Conservation (phyloP, 148 eudicot species). For the Amaranthus hypochondriacus region DNA sequence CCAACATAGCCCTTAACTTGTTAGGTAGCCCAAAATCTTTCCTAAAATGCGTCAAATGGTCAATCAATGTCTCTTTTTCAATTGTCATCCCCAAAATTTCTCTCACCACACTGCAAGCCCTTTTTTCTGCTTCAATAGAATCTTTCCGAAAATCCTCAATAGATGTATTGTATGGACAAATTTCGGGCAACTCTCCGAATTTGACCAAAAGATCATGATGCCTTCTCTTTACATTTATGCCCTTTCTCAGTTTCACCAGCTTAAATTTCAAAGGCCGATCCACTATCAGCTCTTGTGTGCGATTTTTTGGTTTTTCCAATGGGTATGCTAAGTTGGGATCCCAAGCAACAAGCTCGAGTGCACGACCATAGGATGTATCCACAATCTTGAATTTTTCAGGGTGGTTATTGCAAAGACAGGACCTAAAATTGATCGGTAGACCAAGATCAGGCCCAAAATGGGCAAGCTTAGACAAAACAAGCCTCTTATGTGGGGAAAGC, state of each 20-base stretch:
- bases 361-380: constrained; percentile 92
- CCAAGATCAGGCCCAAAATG: constrained; percentile 89
- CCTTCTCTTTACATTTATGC: constrained; percentile 55
- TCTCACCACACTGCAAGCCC: constrained; percentile 84
- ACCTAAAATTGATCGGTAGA: constrained; percentile 62
- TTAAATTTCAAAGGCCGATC: constrained; percentile 90
- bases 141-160: constrained; percentile 42
- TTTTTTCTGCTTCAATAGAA: constrained; percentile 73
- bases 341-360: constrained; percentile 85
- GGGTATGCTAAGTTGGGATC: constrained; percentile 47
- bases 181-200: constrained; percentile 59
- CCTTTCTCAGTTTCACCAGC: constrained; percentile 70
- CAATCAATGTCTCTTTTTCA: constrained; percentile 80
- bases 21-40: constrained; percentile 88
- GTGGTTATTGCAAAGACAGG: constrained; percentile 66
- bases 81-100: constrained; percentile 81
- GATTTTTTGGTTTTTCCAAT: constrained; percentile 36
- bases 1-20: constrained; percentile 66
- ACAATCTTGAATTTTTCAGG: constrained; percentile 72
- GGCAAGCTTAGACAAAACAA: constrained; percentile 71
- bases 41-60: constrained; percentile 87
- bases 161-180: constrained; percentile 68
- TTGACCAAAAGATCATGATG: constrained; percentile 61
- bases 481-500: constrained; percentile 67
- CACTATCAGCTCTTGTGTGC: constrained; percentile 49